These are phyloP conservation scores for Orychophragmus violaceus DNA, from an alignment of 345 rosid genomes.

Conservation along the genomic window DNA sequence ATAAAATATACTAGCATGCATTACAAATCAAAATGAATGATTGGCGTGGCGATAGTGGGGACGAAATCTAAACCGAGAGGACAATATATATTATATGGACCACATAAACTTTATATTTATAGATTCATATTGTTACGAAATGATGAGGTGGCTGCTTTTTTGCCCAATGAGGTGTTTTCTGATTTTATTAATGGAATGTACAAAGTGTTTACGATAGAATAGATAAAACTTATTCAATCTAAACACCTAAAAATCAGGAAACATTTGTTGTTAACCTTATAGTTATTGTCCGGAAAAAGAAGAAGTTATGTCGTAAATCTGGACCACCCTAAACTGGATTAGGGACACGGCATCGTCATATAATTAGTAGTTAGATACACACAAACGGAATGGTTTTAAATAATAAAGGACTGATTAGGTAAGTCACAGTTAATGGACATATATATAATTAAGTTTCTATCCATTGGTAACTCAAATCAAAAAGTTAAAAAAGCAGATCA, in stretches of 20 bases:
- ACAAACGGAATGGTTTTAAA: not conserved
- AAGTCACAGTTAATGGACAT: not conserved
- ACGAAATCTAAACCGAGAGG: not conserved
- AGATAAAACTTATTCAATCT: too few relatives aligned
- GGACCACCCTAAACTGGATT: slow-evolving; percentile 1
- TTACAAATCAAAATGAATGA: slow-evolving; percentile 25
- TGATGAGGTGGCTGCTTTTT: too few relatives aligned
- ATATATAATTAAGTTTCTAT: too few relatives aligned
- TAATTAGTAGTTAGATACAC: not conserved
- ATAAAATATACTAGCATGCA: too few relatives aligned
- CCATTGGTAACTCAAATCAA: too few relatives aligned
- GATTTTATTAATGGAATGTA: too few relatives aligned
- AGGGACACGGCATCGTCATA: slow-evolving; percentile 2
- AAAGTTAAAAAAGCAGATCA: too few relatives aligned
- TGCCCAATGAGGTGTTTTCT: too few relatives aligned
- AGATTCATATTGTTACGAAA: too few relatives aligned
- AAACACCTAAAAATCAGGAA: not conserved
- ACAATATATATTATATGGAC: slow-evolving; percentile 12
- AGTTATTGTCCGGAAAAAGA: too few relatives aligned
- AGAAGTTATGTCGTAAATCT: not conserved
- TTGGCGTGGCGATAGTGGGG: slow-evolving; percentile 16
- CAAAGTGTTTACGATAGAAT: too few relatives aligned
- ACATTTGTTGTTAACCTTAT: not conserved
- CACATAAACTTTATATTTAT: not conserved
- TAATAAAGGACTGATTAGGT: too few relatives aligned